Base-by-base conservation (phyloP, 257 asterid species). In the Scutellaria baicalensis region DNA sequence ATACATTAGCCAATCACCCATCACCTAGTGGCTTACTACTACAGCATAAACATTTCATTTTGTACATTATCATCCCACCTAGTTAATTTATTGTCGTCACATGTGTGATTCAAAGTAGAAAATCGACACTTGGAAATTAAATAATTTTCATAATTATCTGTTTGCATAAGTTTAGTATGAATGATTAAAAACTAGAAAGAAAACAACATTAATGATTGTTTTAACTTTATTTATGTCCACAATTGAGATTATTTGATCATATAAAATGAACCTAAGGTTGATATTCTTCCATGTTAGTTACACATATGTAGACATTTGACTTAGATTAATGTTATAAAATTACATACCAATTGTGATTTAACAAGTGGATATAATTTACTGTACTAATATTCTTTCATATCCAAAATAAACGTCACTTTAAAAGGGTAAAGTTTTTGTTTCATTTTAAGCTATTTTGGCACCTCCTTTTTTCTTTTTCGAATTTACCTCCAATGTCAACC, bases 171-270 rank as follows among this genome's bases (percentile, higher is more conserved):
- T 72, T 56, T 27, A 72, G 13, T 10, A 9, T 3, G 16, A 3
- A 39, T 51, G n/a, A n/a, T 27, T 27, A 27, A 27, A 27, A 27
- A 27, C n/a, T n/a, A 27, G 33, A 4, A 27, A 27, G 33, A 1
- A 27, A 27, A 27, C 33, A 27, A 27, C 5, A 27, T 2, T 50
- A 17, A 10, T 23, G 18, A 9, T 5, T 42, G 35, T 54, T 47
- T 54, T 1, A 49, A 14, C 33, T 60, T 13, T 51, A 60, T 42
- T 36, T 42, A 60, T 10, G 23, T 42, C 13, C 9, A 40, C 49
- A 11, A 71, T 11, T 74, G 75, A 70, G 20, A 54, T 72, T 40
- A 61, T 61, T 50, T 6, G 8, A 40, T 50, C 66, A 20, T 14
- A 62, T 40, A 43, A 43, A 33, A 76, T 35, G 40, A 31, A 49